These are phyloP conservation scores for Alternaria sp. DNA, from an alignment of 2,329 filamentous ascomycete genomes.

Conservation along the genomic window DNA sequence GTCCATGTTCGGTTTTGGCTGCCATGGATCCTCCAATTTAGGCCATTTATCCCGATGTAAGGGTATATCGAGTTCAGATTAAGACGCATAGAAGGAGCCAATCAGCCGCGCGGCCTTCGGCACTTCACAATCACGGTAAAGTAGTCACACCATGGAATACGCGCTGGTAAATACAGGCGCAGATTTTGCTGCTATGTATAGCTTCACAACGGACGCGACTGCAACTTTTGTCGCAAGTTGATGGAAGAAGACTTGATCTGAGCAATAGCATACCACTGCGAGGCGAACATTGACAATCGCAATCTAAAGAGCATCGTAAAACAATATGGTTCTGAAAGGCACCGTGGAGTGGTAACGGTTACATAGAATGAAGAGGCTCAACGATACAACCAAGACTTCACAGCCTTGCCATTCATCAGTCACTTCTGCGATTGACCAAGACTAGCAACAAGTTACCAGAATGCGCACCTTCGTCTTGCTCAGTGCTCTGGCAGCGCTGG, in stretches of 20 bases:
- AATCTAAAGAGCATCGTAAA: constrained; percentile 5
- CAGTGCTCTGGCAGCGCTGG: constrained; percentile 7
- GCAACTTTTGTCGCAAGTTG: constrained; percentile 6
- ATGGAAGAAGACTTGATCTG: constrained; percentile 3
- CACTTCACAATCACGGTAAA: constrained; percentile 28
- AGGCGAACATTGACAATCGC: constrained; percentile 19
- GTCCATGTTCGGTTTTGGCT: not conserved
- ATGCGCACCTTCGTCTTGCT: constrained; percentile 23
- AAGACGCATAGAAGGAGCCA: constrained; percentile 20
- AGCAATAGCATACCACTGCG: constrained; percentile 10
- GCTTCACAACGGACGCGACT: constrained; percentile 5
- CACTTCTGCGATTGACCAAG: not conserved
- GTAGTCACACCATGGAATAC: constrained; percentile 13
- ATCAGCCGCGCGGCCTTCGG: constrained; percentile 14
- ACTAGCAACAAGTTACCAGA: not conserved
- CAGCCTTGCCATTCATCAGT: not conserved
- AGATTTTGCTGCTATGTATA: constrained; percentile 22
- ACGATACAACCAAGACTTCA: constrained; percentile 7
- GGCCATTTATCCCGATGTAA: constrained; percentile 15
- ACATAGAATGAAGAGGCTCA: constrained; percentile 5
- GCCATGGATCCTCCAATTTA: constrained; percentile 7
- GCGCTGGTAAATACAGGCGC: constrained; percentile 12
- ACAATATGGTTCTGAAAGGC: constrained; percentile 14
- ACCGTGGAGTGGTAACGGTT: constrained; percentile 6
- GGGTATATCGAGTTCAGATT: constrained; percentile 32